A percentile compares a stretch with the other conserved stretches of the same genome.
Conservation (phyloP, 139 green algal species). For the Nannochloris sp. region DNA sequence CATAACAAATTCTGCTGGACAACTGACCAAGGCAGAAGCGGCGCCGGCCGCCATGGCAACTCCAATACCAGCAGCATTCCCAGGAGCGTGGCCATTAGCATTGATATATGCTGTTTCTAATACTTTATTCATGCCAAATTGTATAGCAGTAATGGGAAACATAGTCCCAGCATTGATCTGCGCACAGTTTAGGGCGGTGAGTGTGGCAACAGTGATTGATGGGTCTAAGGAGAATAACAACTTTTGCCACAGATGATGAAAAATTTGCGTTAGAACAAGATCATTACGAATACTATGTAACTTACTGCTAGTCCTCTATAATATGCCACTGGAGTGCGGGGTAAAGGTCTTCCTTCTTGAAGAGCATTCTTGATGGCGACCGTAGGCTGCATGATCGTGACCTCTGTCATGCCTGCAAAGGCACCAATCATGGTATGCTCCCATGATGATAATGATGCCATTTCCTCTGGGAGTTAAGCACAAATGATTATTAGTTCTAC, state of each 20-base stretch:
- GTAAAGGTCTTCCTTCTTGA: conserved; percentile 65
- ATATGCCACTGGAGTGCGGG: conserved; percentile 40
- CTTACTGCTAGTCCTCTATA: conserved; percentile 76
- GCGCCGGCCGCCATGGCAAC: conserved; percentile 47
- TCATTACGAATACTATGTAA: neutral
- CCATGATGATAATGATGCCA: conserved; percentile 32
- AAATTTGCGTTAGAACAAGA: neutral
- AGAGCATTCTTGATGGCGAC: conserved; percentile 87
- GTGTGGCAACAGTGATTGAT: neutral
- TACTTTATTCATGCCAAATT: conserved; percentile 75
- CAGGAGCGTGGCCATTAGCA: neutral
- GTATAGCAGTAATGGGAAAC: conserved; percentile 82
- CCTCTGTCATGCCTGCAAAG: conserved; percentile 57
- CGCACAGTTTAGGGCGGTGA: neutral
- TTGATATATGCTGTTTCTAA: conserved; percentile 18
- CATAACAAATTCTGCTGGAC: conserved; percentile 79
- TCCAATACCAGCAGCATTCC: conserved; percentile 11
- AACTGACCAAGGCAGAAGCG: conserved; percentile 56
- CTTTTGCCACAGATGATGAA: neutral
- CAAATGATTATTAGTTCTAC: neutral
- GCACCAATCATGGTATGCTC: conserved; percentile 78
- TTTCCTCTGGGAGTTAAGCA: neutral
- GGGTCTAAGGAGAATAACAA: neutral
- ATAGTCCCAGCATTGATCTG: conserved; percentile 79
- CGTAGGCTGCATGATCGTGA: conserved; percentile 67